Conservation (phyloP, 345 rosid genomes). For the Moricandia arvensis region DNA sequence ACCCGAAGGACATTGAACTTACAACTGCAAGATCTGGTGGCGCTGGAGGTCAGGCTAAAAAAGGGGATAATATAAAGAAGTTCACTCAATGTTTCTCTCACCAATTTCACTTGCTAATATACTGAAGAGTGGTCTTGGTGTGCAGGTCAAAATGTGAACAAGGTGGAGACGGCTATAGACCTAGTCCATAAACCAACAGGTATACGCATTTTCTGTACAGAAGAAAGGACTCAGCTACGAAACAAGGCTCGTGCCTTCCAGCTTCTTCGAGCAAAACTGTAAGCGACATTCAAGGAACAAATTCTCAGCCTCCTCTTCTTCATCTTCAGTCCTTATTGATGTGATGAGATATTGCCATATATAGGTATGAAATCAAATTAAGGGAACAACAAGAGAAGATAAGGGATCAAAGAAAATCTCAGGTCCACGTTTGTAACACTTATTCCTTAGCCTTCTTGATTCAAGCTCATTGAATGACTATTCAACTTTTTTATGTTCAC, state of each 20-base stretch:
- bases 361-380: slow-evolving; percentile 86
- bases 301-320: slow-evolving; percentile 4
- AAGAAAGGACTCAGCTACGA: slow-evolving; percentile 84
- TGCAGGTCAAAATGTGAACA: slow-evolving; percentile 97
- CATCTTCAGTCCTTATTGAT: slow-evolving; percentile 4
- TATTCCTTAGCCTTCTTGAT: background rate
- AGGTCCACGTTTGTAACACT: slow-evolving; percentile 43
- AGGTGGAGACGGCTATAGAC: slow-evolving; percentile 97
- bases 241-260: slow-evolving; percentile 82
- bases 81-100: slow-evolving; percentile 10
- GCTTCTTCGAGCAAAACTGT: slow-evolving; percentile 94
- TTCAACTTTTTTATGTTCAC: background rate
- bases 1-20: slow-evolving; percentile 91
- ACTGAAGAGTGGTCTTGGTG: slow-evolving; percentile 22
- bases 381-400: slow-evolving; percentile 86
- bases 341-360: slow-evolving; percentile 29
- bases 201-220: slow-evolving; percentile 94
- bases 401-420: slow-evolving; percentile 68
- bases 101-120: slow-evolving; percentile 2
- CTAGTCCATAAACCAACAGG: slow-evolving; percentile 92
- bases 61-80: background rate
- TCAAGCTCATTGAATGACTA: background rate
- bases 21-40: slow-evolving; percentile 97
- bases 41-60: slow-evolving; percentile 74
- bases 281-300: slow-evolving; percentile 31